These are phyloP conservation scores for Fusarium sterilihyphosum DNA, from an alignment of 2,329 filamentous ascomycete genomes.

Conservation along the genomic window DNA sequence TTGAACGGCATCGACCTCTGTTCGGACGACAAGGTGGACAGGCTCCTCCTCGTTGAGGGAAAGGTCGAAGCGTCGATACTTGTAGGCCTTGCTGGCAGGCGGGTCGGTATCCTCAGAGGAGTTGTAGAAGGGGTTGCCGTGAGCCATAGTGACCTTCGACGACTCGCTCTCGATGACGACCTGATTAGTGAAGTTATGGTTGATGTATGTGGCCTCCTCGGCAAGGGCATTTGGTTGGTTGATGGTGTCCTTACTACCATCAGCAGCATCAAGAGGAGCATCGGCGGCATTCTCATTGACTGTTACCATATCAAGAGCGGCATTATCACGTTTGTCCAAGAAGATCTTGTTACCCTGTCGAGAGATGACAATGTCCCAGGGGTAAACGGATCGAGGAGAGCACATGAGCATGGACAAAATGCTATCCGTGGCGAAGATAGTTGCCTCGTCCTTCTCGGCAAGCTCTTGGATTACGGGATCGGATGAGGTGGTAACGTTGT, in stretches of 20 bases:
- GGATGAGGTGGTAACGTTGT: slow-evolving; percentile 96
- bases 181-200: slow-evolving; percentile 99
- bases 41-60: slow-evolving; percentile 95
- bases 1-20: slow-evolving; percentile 93
- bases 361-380: slow-evolving; percentile 96
- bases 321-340: slow-evolving; percentile 97
- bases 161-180: slow-evolving; percentile 85
- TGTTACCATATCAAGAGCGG: slow-evolving; percentile 94
- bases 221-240: slow-evolving; percentile 95
- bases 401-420: slow-evolving; percentile 99
- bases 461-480: slow-evolving; percentile 98
- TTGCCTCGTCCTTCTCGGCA: slow-evolving; percentile 93
- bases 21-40: slow-evolving; percentile 90
- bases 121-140: slow-evolving; percentile 98
- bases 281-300: slow-evolving; percentile 99
- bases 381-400: slow-evolving; percentile 93
- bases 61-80: slow-evolving; percentile 96
- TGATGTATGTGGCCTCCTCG: slow-evolving; percentile 98
- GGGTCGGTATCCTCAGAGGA: slow-evolving; percentile 91
- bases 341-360: slow-evolving; percentile 96
- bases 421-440: slow-evolving; percentile 96
- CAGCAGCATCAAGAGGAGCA: slow-evolving; percentile 88
- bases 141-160: slow-evolving; percentile 82
- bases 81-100: slow-evolving; percentile 95
- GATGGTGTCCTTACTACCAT: slow-evolving; percentile 92